Percentiles rank a stretch among this genome's conserved stretches.
Evolutionary conservation across 2,329 filamentous ascomycete species (phyloP).

Genomic region (Talaromyces marneffei): DNA sequence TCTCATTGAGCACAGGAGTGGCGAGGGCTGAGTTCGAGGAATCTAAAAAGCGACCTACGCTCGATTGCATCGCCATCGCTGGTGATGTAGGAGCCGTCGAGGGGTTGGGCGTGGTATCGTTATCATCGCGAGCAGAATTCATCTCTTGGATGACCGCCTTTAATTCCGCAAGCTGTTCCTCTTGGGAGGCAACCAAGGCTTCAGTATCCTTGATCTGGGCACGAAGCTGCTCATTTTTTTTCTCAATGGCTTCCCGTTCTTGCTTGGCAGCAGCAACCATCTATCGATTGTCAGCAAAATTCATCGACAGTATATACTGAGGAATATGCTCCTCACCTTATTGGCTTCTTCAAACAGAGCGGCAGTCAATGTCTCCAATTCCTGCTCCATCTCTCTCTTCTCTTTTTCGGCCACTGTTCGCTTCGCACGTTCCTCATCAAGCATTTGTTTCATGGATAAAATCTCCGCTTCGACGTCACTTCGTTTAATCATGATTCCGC

Average conservation of each 20-base stretch:
- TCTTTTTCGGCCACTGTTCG: conserved; percentile 65
- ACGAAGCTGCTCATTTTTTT: conserved; percentile 81
- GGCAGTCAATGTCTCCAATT: conserved; percentile 82
- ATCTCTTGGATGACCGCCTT: conserved; percentile 91
- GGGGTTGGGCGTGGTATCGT: conserved; percentile 59
- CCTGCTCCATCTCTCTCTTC: conserved; percentile 84
- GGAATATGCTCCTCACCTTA: conserved; percentile 47
- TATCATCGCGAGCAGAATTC: conserved; percentile 64
- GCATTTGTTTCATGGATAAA: conserved; percentile 50
- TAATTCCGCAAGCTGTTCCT: conserved; percentile 85
- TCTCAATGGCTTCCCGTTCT: conserved; percentile 73
- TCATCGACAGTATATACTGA: background rate
- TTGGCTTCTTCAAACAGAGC: conserved; percentile 98
- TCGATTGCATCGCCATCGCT: conserved; percentile 48
- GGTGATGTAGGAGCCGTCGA: conserved; percentile 75
- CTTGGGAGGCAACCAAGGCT: conserved; percentile 75
- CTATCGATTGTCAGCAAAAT: conserved; percentile 31
- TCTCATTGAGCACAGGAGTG: conserved; percentile 45
- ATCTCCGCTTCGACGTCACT: conserved; percentile 70
- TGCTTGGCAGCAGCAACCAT: conserved; percentile 90
- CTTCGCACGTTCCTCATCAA: conserved; percentile 61
- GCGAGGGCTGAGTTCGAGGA: conserved; percentile 49
- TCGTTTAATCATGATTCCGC: conserved; percentile 70
- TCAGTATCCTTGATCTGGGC: conserved; percentile 83
- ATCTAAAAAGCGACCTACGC: conserved; percentile 56